Base-by-base conservation (phyloP, 768 basidiomycete species). In the Tulasnella sp. region DNA sequence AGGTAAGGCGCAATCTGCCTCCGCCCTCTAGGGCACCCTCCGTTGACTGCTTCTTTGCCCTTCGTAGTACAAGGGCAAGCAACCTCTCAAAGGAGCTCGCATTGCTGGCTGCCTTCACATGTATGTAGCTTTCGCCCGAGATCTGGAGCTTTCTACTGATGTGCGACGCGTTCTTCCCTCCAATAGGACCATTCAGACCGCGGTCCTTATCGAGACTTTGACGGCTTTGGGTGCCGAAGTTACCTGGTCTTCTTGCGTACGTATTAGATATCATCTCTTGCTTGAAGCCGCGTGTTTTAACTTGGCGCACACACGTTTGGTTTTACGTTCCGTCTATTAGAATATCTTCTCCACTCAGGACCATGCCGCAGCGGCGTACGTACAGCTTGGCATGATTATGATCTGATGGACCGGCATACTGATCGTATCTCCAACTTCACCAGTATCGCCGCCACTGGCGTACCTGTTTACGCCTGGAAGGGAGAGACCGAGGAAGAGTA, bases 331-430 rank as follows among this genome's bases (percentile, higher is more conserved):
- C 64, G 28, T 64, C 24, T 42, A 84, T 48, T 82, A 96, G 95
- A 98, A 99, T 89, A 99, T 99, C 86, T 99, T 97, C 89, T 99
- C 98, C 75, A 99, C 98, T 76, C 98, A 99, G 88, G 98, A 99
- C 86, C 98, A 99, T 88, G 98, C 98, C 78, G 98, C 98, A 77
- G 94, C 98, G 83, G 98, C 95, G 94, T 95, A 86, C 85, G 93
- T 90, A 22, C 28, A 28, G 4, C 64, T 14, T 40, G 44, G 40
- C 41, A 77, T n/a, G 31, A 78, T 78, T 80, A 69, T 42, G 58
- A 69, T 46, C 58, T 73, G 46, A 37, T 20, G 0, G 75, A 3
- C 34, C 72, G 48, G 41, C 34, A 48, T 76, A 74, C 37, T 72
- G 40, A 46, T 42, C 28, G 22, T 81, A 74, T 74, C 44, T 76